A percentile compares a stretch with the other conserved stretches of the same genome.
Evolutionary conservation across 345 rosid species (phyloP).

Genomic region (Gossypium mustelinum): DNA sequence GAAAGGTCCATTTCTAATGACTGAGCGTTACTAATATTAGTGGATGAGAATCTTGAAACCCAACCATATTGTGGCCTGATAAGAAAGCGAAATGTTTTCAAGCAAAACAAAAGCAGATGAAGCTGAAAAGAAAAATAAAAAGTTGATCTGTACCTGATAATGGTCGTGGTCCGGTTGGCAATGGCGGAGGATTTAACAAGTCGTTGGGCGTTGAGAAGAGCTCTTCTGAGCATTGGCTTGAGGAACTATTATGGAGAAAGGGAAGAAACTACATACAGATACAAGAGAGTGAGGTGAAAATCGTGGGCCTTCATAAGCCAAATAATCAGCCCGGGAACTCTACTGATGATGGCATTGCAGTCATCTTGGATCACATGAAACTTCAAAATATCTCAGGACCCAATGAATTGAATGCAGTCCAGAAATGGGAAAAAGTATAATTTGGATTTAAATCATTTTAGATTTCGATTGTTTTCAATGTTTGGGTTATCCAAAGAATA

Average conservation of each 20-base stretch:
- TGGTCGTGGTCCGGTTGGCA: conserved; percentile 16
- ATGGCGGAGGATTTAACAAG: conserved; percentile 36
- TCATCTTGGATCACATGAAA: too few species aligned
- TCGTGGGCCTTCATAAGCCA: too few species aligned
- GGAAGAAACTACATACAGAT: neutral
- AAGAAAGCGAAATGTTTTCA: neutral
- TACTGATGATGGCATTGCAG: too few species aligned
- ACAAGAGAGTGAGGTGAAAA: too few species aligned
- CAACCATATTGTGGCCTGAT: conserved; percentile 43
- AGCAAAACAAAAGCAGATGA: neutral
- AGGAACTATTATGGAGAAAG: neutral
- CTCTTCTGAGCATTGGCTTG: conserved; percentile 36
- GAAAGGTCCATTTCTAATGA: conserved; percentile 55
- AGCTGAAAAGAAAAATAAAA: neutral
- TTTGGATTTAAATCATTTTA: too few species aligned
- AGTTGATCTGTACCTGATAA: conserved; percentile 19
- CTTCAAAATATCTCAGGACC: too few species aligned
- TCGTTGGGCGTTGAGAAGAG: conserved; percentile 36
- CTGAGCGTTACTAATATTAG: conserved; percentile 19
- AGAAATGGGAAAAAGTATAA: too few species aligned
- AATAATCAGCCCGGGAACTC: too few species aligned
- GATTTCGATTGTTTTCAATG: too few species aligned
- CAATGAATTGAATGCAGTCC: too few species aligned
- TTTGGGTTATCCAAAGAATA: too few species aligned
- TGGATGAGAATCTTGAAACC: conserved; percentile 43